Conservation (phyloP, 148 eudicot genomes). For the Talinum fruticosum region DNA sequence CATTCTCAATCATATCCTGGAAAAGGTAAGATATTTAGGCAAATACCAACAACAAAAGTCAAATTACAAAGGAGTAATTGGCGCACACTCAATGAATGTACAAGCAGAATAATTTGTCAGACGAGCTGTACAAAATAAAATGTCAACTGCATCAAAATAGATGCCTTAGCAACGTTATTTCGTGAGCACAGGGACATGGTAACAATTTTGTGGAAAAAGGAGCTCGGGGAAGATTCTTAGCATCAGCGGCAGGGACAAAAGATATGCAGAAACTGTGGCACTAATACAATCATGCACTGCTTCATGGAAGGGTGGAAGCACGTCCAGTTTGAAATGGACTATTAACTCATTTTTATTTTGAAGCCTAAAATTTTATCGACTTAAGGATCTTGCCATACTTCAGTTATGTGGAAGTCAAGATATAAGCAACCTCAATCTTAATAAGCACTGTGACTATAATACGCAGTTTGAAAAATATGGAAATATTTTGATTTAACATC, state of each 20-base stretch:
- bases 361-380: too few species aligned
- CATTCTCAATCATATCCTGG: constrained; percentile 21
- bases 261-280: too few species aligned
- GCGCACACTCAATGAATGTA: background rate
- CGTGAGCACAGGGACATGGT: background rate
- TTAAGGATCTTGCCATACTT: background rate
- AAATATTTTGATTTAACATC: too few species aligned
- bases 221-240: too few species aligned
- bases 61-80: background rate
- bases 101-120: background rate
- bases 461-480: background rate
- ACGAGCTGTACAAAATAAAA: background rate
- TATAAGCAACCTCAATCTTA: background rate
- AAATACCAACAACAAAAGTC: background rate
- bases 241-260: too few species aligned
- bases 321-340: too few species aligned
- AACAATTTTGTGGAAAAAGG: too few species aligned
- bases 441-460: background rate
- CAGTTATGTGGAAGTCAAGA: background rate
- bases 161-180: background rate
- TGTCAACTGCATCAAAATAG: background rate
- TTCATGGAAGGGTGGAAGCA: too few species aligned
- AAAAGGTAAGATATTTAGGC: background rate
- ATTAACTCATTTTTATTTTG: too few species aligned
- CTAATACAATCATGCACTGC: too few species aligned